A percentile compares a stretch with the other conserved stretches of the same genome.
phyloP scores from a whole-genome alignment of 2,329 filamentous ascomycete genomes.

The Ilyonectria sp. region DNA sequence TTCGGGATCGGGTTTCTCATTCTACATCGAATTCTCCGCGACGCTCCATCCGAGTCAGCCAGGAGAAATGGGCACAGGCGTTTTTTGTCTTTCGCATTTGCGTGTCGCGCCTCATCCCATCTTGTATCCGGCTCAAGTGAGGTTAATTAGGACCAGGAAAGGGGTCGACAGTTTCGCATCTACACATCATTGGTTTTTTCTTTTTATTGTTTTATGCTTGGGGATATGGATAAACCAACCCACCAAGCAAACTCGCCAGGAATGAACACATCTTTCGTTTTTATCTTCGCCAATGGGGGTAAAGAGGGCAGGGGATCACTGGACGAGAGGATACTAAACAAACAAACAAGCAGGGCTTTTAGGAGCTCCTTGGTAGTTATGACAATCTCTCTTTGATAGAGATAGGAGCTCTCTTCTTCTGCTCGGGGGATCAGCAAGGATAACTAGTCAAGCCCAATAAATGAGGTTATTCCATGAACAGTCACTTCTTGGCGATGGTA shows the following conservation, averaged over 20 bases:
- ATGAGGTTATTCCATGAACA: background rate
- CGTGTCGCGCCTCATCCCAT: background rate
- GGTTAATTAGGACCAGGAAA: constrained; percentile 4
- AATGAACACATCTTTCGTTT: constrained; percentile 21
- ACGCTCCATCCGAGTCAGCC: background rate
- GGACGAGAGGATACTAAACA: constrained; percentile 14
- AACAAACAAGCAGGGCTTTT: constrained; percentile 15
- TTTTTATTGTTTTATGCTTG: constrained; percentile 29
- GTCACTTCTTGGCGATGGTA: background rate
- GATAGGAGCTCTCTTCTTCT: background rate
- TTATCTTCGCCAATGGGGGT: constrained; percentile 23
- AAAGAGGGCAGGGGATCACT: constrained; percentile 24
- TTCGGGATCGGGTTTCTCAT: background rate
- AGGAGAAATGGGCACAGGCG: background rate
- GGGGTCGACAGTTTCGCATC: constrained; percentile 27
- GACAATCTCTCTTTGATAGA: background rate
- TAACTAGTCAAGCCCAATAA: constrained; percentile 1
- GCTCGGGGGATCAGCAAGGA: background rate
- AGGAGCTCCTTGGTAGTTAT: background rate
- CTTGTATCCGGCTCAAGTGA: constrained; percentile 1
- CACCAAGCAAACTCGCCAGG: background rate
- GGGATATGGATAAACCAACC: constrained; percentile 27
- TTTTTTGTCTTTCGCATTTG: constrained; percentile 1
- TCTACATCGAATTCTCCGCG: background rate
- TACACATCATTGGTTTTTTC: constrained; percentile 19